Percentiles rank a stretch among this genome's conserved stretches.
Evolutionary conservation across 2,329 filamentous ascomycete species (phyloP).

Genomic region (Pseudogymnoascus sp.): DNA sequence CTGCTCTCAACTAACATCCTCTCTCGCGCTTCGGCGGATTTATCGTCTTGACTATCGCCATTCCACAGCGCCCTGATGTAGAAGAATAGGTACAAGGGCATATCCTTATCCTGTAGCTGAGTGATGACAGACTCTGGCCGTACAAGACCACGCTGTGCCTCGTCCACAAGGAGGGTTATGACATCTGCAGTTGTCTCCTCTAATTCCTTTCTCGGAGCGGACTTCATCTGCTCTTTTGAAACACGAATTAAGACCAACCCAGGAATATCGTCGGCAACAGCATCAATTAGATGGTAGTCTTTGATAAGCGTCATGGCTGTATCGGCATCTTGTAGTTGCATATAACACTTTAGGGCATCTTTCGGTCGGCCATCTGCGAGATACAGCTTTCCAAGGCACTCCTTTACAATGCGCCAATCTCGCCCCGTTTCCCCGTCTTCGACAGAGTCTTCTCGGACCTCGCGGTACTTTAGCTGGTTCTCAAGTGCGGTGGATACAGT

Average conservation of each 20-base stretch:
- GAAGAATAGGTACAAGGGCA: slow-evolving; percentile 78
- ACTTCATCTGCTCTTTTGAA: slow-evolving; percentile 58
- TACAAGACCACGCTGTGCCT: slow-evolving; percentile 83
- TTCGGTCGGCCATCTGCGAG: slow-evolving; percentile 72
- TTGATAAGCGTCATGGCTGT: slow-evolving; percentile 78
- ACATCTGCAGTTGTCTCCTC: slow-evolving; percentile 76
- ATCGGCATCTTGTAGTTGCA: slow-evolving; percentile 85
- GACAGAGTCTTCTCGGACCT: slow-evolving; percentile 67
- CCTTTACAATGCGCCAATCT: slow-evolving; percentile 87
- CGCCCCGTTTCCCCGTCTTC: slow-evolving; percentile 64
- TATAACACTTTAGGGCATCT: slow-evolving; percentile 83
- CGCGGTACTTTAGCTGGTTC: slow-evolving; percentile 69
- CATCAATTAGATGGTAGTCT: slow-evolving; percentile 83
- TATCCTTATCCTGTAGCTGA: slow-evolving; percentile 62
- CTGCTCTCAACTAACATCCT: slow-evolving; percentile 51
- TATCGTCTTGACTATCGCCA: slow-evolving; percentile 57
- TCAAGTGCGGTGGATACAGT: slow-evolving; percentile 73
- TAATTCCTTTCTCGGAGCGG: slow-evolving; percentile 62
- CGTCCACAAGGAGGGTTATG: slow-evolving; percentile 78
- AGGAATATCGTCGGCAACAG: slow-evolving; percentile 81
- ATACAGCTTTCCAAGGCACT: slow-evolving; percentile 76
- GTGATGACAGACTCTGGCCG: slow-evolving; percentile 68
- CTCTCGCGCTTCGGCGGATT: slow-evolving; percentile 47
- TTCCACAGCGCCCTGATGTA: slow-evolving; percentile 84
- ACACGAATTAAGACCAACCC: slow-evolving; percentile 85